Evolutionary conservation across 1,284 basidiomycete species (phyloP), one percentile per base, ranked within the genome.

Genomic region (Tremellales sp.): DNA sequence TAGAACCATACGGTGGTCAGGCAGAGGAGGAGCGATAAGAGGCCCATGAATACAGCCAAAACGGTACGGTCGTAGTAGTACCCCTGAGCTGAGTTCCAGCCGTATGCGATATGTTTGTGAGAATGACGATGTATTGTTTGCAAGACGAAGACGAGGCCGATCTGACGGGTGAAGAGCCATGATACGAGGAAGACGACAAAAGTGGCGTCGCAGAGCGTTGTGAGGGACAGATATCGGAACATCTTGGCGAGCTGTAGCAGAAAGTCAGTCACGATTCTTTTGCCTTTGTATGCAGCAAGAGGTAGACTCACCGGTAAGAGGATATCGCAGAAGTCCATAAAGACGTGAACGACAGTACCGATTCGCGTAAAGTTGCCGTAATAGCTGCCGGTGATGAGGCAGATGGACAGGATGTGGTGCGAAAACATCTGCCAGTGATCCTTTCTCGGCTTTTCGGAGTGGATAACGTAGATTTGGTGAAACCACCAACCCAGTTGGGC

Each of bases 401-500:
- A 70, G 51, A 93, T 82, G 17, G 92, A 94, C 63, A 97, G 86
- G 62, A 96, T 71, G 73, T 98, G 94, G 76, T 98, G 94, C 25
- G 84, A 78, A 79, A 97, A 87, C 94, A 97, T 98, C 75, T 97
- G 92, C 71, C 79, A 79, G 72, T 96, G 89, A 73, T 98, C 94
- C 67, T 90, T 92, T 49, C 94, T 81, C 47, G 84, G 80, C 42
- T 85, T 91, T 74, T 98, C 94, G n/a, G 90, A 85, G 71, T 97
- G 87, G 70, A 98, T 81, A 48, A 94, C 85, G 54, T 97, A 79
- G 17, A 96, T 78, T 74, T 94, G 90, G 67, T 97, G 92, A 52
- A 88, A 75, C 77, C 96, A 97, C 75, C 93, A 96, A 8, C 89
- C 89, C n/a, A 82, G 84, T 73, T 97, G 88, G 10, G 81, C 81